Evolutionary conservation across 1,139 yeast genomes (phyloP), one percentile per base, ranked within the genome.

Genomic region (Debaryomyces sp.): DNA sequence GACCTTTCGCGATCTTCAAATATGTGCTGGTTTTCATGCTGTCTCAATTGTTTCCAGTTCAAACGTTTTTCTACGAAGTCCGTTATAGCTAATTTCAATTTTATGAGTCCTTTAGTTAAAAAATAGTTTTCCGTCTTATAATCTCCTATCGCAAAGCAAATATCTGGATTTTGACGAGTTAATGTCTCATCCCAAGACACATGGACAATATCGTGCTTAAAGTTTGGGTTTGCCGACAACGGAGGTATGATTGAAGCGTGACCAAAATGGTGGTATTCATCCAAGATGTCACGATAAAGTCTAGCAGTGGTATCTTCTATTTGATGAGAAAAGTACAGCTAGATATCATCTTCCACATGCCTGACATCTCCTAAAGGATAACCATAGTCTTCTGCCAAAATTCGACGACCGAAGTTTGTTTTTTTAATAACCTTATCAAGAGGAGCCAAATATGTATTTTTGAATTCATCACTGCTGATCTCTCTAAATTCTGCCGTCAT

Each of bases 91-190:
- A 12, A 6, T 44, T 38, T 38, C 36, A 44, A 44, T 21, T 38
- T 33, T 32, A 29, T 21, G 30, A 44, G 38, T n/a, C 43, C 46
- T 6, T 32, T n/a, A 13, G 27, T 27, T 44, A 44, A 38, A 38
- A 24, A 29, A 30, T 44, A 44, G 34, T 29, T 38, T 21, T 24
- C 35, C 21, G 37, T 38, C 38, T 44, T 44, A 17, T 44, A 44
- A 44, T 44, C 46, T 23, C 46, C 46, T 44, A 44, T 38, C 7
- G 41, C 46, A 21, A 44, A 37, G 39, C 46, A 38, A 24, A 38
- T 29, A 29, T 44, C 46, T 33, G 43, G 43, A 24, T 29, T 29
- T 38, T 21, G 43, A 21, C 17, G 37, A 38, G 29, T 30, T 15
- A 10, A 22, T 12, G 21, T 18, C 33, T 38, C 27, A 30, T 44